A percentile compares a stretch with the other conserved stretches of the same genome.
Evolutionary conservation across 257 asterid species (phyloP).

Genomic region (Anisodus acutangulus): DNA sequence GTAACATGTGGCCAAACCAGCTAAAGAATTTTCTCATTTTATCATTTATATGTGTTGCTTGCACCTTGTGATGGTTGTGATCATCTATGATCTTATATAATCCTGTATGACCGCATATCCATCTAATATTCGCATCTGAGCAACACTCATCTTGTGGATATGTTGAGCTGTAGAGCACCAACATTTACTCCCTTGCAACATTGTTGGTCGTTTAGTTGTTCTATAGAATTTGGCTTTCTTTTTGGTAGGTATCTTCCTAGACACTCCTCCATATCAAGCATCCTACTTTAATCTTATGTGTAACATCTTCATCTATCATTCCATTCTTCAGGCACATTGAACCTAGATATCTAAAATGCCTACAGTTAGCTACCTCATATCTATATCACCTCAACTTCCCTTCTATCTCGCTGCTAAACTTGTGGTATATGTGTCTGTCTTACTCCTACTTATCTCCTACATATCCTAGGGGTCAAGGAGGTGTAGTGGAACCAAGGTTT

Average conservation of each 20-base stretch:
- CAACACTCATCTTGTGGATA: neutral
- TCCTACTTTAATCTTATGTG: neutral
- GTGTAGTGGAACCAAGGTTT: neutral
- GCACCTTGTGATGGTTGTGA: neutral
- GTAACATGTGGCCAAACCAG: neutral
- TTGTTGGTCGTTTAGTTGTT: too few relatives aligned
- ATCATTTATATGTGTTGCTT: conserved; percentile 2
- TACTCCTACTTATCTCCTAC: conserved; percentile 16
- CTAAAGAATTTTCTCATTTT: conserved; percentile 4
- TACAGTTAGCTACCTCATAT: neutral
- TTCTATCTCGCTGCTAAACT: neutral
- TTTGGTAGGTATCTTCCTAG: neutral
- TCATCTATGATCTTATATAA: neutral
- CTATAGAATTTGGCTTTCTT: neutral
- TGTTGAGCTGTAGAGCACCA: neutral
- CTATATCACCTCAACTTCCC: neutral
- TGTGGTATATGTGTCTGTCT: neutral
- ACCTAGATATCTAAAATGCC: neutral
- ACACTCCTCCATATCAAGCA: neutral
- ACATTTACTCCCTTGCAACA: neutral
- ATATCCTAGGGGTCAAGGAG: neutral
- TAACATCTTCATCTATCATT: neutral
- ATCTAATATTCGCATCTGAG: neutral
- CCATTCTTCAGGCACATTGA: conserved; percentile 11
- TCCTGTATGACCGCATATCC: neutral